phyloP scores from a whole-genome alignment of 768 basidiomycete genomes.

The Russula dissimulans region DNA sequence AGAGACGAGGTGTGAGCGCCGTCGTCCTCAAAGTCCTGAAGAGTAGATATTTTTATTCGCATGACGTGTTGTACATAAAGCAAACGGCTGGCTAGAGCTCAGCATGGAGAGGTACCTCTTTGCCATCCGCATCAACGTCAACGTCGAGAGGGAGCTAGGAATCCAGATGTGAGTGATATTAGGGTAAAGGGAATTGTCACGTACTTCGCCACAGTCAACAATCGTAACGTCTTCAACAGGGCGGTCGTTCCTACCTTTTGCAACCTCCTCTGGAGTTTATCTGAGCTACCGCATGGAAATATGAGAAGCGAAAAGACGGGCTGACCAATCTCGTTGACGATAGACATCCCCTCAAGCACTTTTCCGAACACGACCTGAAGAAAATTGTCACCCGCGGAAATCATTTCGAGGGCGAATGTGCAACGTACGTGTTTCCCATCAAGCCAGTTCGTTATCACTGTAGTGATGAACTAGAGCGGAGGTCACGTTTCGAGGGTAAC shows the following conservation, averaged over 20 bases:
- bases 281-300: slow-evolving; percentile 13
- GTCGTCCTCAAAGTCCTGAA: slow-evolving; percentile 20
- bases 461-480: slow-evolving; percentile 76
- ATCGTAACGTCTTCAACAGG: slow-evolving; percentile 75
- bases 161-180: slow-evolving; percentile 3
- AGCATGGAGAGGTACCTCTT: slow-evolving; percentile 88
- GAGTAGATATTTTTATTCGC: slow-evolving; percentile 24
- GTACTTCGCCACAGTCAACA: slow-evolving; percentile 80
- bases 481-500: slow-evolving; percentile 1
- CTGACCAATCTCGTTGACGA: slow-evolving; percentile 68
- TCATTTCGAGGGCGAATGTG: background rate
- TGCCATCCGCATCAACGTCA: slow-evolving; percentile 52
- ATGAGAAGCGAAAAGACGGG: background rate
- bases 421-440: slow-evolving; percentile 74
- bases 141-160: slow-evolving; percentile 39
- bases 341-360: slow-evolving; percentile 87
- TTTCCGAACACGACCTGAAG: slow-evolving; percentile 84
- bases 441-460: slow-evolving; percentile 78
- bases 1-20: slow-evolving; percentile 5
- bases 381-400: slow-evolving; percentile 16
- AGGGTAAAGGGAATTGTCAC: slow-evolving; percentile 8
- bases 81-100: slow-evolving; percentile 63
- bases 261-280: slow-evolving; percentile 53
- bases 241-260: slow-evolving; percentile 61
- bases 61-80: slow-evolving; percentile 21